A percentile compares a stretch with the other conserved stretches of the same genome.
phyloP scores from a whole-genome alignment of 495 filamentous ascomycete genomes.

The Durotheca rogersii region DNA sequence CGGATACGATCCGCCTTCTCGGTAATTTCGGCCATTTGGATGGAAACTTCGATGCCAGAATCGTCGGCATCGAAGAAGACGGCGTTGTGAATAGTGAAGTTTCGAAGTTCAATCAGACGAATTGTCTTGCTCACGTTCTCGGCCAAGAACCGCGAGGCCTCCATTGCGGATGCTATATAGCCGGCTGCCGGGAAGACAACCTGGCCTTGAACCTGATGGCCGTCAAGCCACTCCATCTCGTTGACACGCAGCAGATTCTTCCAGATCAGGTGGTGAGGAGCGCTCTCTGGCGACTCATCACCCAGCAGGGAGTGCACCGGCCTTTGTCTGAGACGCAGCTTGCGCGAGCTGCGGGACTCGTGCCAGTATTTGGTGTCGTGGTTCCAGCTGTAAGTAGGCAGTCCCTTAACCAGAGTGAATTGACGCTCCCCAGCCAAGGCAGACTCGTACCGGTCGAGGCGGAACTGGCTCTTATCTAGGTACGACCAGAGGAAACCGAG shows the following conservation, averaged over 20 bases:
- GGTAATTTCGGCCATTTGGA: slow-evolving; percentile 10
- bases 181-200: slow-evolving; percentile 56
- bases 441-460: too few species aligned
- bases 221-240: slow-evolving; percentile 48
- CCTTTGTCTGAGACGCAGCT: slow-evolving; percentile 20
- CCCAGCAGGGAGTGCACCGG: slow-evolving; percentile 48
- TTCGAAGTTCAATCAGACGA: slow-evolving; percentile 16
- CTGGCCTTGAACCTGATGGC: slow-evolving; percentile 42
- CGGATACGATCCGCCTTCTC: slow-evolving; percentile 13
- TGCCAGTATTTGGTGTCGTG: slow-evolving; percentile 43
- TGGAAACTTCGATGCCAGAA: slow-evolving; percentile 16
- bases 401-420: too few species aligned
- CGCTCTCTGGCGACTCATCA: slow-evolving; percentile 20
- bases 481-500: slow-evolving; percentile 36
- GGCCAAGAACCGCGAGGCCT: slow-evolving; percentile 33
- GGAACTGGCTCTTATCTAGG: not conserved
- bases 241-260: slow-evolving; percentile 37
- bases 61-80: slow-evolving; percentile 17
- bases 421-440: too few species aligned
- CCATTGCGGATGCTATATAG: slow-evolving; percentile 50
- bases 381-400: slow-evolving; percentile 52
- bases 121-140: not conserved
- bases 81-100: slow-evolving; percentile 17
- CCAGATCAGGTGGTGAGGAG: slow-evolving; percentile 42
- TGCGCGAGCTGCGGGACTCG: slow-evolving; percentile 42